These are phyloP conservation scores for Lyophyllum atratum DNA, from an alignment of 768 basidiomycete species.

Conservation along the genomic window DNA sequence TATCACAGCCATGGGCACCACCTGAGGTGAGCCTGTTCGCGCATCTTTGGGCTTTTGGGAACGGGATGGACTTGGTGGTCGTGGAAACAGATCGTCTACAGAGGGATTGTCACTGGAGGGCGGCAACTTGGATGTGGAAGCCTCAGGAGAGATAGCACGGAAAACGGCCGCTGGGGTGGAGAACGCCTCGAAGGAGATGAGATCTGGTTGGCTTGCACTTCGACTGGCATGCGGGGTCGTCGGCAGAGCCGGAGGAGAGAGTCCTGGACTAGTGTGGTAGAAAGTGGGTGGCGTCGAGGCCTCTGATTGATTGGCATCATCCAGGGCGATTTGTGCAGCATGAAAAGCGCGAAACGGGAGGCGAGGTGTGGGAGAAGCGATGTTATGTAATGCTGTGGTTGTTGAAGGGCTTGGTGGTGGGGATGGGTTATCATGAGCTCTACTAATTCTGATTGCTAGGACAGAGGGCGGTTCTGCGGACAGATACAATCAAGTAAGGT, in stretches of 20 bases:
- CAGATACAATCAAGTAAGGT: slow-evolving; percentile 6
- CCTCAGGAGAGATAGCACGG: slow-evolving; percentile 16
- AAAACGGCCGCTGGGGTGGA: slow-evolving; percentile 25
- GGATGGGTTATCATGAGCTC: slow-evolving; percentile 77
- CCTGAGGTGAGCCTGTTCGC: background rate
- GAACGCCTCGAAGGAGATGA: slow-evolving; percentile 46
- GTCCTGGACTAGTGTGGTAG: background rate
- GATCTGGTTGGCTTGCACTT: slow-evolving; percentile 19
- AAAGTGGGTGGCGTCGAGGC: background rate
- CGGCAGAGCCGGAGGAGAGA: slow-evolving; percentile 1
- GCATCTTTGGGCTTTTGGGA: background rate
- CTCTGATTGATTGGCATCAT: background rate
- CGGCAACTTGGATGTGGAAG: slow-evolving; percentile 9
- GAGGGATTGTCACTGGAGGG: slow-evolving; percentile 17
- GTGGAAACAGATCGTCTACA: slow-evolving; percentile 28
- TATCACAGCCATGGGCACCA: background rate
- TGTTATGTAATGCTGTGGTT: background rate
- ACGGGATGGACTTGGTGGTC: slow-evolving; percentile 13
- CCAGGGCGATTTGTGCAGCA: background rate
- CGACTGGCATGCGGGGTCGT: background rate
- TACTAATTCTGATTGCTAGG: slow-evolving; percentile 64
- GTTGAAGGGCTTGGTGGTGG: slow-evolving; percentile 40
- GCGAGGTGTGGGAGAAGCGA: slow-evolving; percentile 5
- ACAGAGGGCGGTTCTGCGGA: slow-evolving; percentile 66
- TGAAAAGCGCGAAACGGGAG: background rate